phyloP scores from a whole-genome alignment of 2,329 filamentous ascomycete species.

The Penicillium capsulatum region DNA sequence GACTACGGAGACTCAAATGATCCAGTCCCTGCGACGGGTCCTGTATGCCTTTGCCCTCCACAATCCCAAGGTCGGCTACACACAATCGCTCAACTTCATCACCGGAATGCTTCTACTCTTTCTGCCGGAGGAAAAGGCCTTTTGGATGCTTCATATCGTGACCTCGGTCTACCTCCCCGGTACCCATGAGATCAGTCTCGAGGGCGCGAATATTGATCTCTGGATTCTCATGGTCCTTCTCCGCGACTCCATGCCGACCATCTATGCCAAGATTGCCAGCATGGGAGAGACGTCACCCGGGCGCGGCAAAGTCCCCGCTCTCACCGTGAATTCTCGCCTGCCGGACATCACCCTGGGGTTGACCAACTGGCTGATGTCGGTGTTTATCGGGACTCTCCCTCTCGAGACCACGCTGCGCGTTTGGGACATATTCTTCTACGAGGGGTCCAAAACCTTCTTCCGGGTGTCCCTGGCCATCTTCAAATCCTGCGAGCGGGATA shows the following conservation, averaged over 20 bases:
- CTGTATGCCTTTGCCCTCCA: slow-evolving; percentile 86
- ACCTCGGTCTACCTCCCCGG: slow-evolving; percentile 83
- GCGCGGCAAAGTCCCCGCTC: slow-evolving; percentile 41
- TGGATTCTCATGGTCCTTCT: slow-evolving; percentile 87
- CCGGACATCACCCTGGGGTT: slow-evolving; percentile 89
- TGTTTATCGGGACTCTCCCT: slow-evolving; percentile 87
- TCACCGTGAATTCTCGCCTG: slow-evolving; percentile 52
- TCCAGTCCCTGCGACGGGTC: slow-evolving; percentile 76
- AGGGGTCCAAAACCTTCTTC: slow-evolving; percentile 90
- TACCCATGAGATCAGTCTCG: slow-evolving; percentile 84
- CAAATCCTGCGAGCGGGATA: slow-evolving; percentile 78
- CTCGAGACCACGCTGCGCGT: slow-evolving; percentile 88
- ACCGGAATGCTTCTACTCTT: slow-evolving; percentile 86
- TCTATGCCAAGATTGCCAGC: slow-evolving; percentile 84
- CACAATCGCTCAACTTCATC: slow-evolving; percentile 92
- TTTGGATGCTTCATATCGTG: slow-evolving; percentile 90
- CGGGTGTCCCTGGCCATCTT: slow-evolving; percentile 87
- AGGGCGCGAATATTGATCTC: slow-evolving; percentile 89
- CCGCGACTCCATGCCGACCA: slow-evolving; percentile 71
- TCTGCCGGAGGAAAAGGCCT: slow-evolving; percentile 84
- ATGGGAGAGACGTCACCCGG: slow-evolving; percentile 48
- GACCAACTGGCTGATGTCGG: slow-evolving; percentile 97
- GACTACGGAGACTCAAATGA: slow-evolving; percentile 67
- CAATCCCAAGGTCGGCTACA: slow-evolving; percentile 89
- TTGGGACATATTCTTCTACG: slow-evolving; percentile 95